Conservation (phyloP, 2,329 filamentous ascomycete species). For the Xylaria polymorpha region DNA sequence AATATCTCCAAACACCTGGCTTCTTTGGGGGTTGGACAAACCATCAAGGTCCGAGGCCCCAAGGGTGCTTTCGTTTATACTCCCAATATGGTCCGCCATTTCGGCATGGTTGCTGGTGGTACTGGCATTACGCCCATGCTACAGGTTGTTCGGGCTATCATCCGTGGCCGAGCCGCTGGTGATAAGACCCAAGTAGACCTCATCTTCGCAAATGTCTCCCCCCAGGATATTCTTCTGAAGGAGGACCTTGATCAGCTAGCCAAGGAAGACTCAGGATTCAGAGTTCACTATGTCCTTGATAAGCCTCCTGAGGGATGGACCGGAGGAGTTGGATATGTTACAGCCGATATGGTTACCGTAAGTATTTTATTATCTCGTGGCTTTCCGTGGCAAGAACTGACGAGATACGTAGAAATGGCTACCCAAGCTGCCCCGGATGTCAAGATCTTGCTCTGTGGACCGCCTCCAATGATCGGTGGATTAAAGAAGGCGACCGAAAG, state of each 20-base stretch:
- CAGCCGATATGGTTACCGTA: constrained; percentile 93
- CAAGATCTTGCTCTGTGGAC: constrained; percentile 94
- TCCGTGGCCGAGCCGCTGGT: constrained; percentile 79
- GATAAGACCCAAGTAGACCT: constrained; percentile 92
- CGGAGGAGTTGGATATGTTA: constrained; percentile 94
- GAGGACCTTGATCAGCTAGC: constrained; percentile 88
- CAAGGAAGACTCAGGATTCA: constrained; percentile 81
- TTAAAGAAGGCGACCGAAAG: constrained; percentile 96
- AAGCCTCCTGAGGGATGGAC: constrained; percentile 93
- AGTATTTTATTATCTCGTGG: constrained; percentile 41
- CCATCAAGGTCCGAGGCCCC: constrained; percentile 90
- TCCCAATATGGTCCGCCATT: constrained; percentile 94
- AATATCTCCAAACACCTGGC: constrained; percentile 97
- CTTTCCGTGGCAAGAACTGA: constrained; percentile 21
- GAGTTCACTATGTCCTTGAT: constrained; percentile 95
- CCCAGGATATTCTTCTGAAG: constrained; percentile 90
- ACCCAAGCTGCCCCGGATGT: constrained; percentile 86
- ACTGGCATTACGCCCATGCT: constrained; percentile 99
- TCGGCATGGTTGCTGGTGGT: constrained; percentile 97
- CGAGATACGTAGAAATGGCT: constrained; percentile 72
- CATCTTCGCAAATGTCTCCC: constrained; percentile 96
- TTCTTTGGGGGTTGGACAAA: constrained; percentile 82
- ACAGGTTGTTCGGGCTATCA: constrained; percentile 91
- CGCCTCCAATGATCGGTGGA: constrained; percentile 94
- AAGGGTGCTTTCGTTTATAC: constrained; percentile 99